A percentile compares a stretch with the other conserved stretches of the same genome.
Evolutionary conservation across 768 basidiomycete species (phyloP).

Genomic region (Hypholoma fasciculare): DNA sequence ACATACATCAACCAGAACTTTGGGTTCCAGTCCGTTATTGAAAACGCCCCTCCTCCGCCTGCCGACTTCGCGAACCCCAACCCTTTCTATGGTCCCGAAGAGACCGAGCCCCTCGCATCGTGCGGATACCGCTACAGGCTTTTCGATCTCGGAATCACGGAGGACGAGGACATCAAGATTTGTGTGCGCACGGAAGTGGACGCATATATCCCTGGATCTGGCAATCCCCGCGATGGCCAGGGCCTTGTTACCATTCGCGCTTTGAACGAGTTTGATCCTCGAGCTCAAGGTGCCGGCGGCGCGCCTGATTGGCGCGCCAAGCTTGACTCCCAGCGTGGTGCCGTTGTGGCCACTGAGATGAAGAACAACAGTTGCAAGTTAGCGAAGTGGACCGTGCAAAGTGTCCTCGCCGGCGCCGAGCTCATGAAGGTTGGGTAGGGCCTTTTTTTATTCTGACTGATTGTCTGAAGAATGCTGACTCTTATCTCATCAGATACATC

Average conservation of each 20-base stretch:
- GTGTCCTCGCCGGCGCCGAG: conserved; percentile 92
- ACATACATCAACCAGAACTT: conserved; percentile 99
- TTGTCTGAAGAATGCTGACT: background rate
- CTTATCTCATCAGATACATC: conserved; percentile 68
- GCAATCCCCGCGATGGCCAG: conserved; percentile 65
- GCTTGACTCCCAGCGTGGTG: conserved; percentile 93
- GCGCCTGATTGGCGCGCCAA: conserved; percentile 99
- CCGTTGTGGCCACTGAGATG: conserved; percentile 99
- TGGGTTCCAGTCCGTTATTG: conserved; percentile 90
- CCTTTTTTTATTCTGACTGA: conserved; percentile 6
- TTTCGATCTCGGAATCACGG: conserved; percentile 88
- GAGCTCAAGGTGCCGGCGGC: conserved; percentile 86
- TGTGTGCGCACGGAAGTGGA: conserved; percentile 97
- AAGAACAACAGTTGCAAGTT: conserved; percentile 99
- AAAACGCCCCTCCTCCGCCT: conserved; percentile 59
- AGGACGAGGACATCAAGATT: conserved; percentile 89
- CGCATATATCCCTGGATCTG: conserved; percentile 68
- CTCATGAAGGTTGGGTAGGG: conserved; percentile 92
- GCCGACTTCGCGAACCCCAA: conserved; percentile 85
- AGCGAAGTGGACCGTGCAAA: conserved; percentile 96
- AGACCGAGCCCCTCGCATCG: conserved; percentile 92
- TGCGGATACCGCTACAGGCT: conserved; percentile 96
- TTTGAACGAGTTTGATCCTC: conserved; percentile 94
- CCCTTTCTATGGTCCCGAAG: conserved; percentile 93
- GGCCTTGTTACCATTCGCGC: conserved; percentile 91